Base-by-base conservation (phyloP, 2,329 filamentous ascomycete species). In the Verticillium alfalfae region DNA sequence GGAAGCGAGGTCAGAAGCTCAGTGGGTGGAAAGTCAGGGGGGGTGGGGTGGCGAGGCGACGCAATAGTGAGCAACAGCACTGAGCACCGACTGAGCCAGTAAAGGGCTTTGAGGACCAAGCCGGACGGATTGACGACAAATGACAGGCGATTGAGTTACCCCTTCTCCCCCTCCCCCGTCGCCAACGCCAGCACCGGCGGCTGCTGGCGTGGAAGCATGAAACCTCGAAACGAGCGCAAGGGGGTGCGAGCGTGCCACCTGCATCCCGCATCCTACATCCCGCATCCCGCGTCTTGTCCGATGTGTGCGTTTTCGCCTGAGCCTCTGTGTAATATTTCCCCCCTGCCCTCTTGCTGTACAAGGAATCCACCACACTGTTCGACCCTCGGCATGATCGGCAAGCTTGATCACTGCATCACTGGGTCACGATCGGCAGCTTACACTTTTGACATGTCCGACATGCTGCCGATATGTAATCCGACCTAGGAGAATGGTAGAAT, bases 161-260 rank as follows among this genome's bases (percentile, higher is more conserved):
- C 45, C 45, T 52, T 31, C 26, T 31, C 26, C 26, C 26, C 26
- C 26, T 31, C 26, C 26, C 26, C 26, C 26, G 45, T 52, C n/a
- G 45, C n/a, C 22, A 18, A 52, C 45, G 13, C 15, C n/a, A 31
- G 56, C 56, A 26, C 39, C 49, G 57, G 57, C 57, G 57, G 57
- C 57, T 45, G 57, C 57, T 41, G 57, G 57, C 57, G 57, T 41
- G 37, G 57, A 58, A 58, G 57, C 38, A 58, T 58, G 57, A 58
- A 58, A 58, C 57, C 34, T 39, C 57, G 57, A 58, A 58, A 58
- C 57, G 38, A 34, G 57, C 57, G 38, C 57, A 52, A 13, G 12
- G 45, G 45, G 45, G 45, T 22, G 45, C 45, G 45, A 52, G 45
- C 45, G 45, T 52, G 45, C 45, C 45, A 52, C 45, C 45, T 52